Evolutionary conservation across 768 basidiomycete genomes (phyloP), one percentile per base, ranked within the genome.

Genomic region (Lentinula lateritia): DNA sequence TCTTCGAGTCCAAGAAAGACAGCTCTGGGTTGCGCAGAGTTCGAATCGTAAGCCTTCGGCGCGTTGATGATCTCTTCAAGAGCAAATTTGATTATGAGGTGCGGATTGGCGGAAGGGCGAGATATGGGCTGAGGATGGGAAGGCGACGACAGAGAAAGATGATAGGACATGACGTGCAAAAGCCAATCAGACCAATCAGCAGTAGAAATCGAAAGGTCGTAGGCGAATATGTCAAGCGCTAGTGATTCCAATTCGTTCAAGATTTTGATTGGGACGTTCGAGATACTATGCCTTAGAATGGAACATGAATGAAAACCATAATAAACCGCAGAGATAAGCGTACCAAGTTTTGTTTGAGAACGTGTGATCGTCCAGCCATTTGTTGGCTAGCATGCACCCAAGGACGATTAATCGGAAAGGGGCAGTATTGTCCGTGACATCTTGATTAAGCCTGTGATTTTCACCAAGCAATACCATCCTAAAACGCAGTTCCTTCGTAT

Each of bases 331-430:
- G 20, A 55, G 48, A 42, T 41, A 43, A 48, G 70, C 85, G 62
- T 71, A 91, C 91, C 91, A 93, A 58, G 91, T 93, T 76, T 91
- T 92, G 74, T 92, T 92, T 43, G 90, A 92, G 73, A 92, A 93
- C 0, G 91, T 92, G 68, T 93, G 91, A 66, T 93, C 91, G 65
- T 92, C 90, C 65, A 93, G 69, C 91, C 91, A 92, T 74, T 93
- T 93, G 72, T 92, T 92, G 18, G 90, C 89, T 38, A 93, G 76
- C 90, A 93, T 92, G 64, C 86, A 91, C 18, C 91, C 91, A 23
- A 93, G 78, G 23, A 93, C 81, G 61, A 92, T 78, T 46, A 93
- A 78, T 58, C 88, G 84, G 72, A 92, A 92, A 10, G 88, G 84
- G 1, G 85, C 86, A 62, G 78, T 80, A 6, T 78, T 76, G 68